Evolutionary conservation across 371 early-diverging fungal genomes (phyloP).

Genomic region (Coemansia sp.): DNA sequence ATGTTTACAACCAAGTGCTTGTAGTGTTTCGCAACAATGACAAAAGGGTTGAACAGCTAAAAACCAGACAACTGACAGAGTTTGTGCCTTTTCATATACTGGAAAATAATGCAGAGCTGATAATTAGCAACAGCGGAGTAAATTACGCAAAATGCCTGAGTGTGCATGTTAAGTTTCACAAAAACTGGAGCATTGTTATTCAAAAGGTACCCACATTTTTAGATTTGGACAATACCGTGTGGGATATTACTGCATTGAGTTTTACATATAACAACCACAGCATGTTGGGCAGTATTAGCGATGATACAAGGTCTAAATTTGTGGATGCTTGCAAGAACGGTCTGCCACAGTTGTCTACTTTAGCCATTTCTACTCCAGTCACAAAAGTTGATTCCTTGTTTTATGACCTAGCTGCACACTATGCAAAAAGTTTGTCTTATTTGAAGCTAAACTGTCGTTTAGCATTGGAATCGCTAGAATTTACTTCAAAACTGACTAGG

Average conservation of each 20-base stretch:
- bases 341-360: neutral
- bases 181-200: neutral
- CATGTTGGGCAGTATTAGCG: too few species aligned
- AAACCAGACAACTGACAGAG: neutral
- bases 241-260: neutral
- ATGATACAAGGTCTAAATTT: neutral
- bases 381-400: neutral
- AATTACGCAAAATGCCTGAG: neutral
- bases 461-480: neutral
- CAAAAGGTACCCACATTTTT: neutral
- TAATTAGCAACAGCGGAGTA: neutral
- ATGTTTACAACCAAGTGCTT: conserved; percentile 4
- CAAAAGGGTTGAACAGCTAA: neutral
- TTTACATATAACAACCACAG: neutral
- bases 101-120: neutral
- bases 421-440: neutral
- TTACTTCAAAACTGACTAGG: neutral
- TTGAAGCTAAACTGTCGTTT: neutral
- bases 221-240: neutral
- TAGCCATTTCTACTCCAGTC: neutral
- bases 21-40: neutral
- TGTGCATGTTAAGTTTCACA: neutral
- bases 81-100: neutral
- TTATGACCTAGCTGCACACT: neutral
- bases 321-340: neutral